These are phyloP conservation scores for Pleurotus cornucopiae DNA, from an alignment of 768 basidiomycete genomes.

Conservation along the genomic window DNA sequence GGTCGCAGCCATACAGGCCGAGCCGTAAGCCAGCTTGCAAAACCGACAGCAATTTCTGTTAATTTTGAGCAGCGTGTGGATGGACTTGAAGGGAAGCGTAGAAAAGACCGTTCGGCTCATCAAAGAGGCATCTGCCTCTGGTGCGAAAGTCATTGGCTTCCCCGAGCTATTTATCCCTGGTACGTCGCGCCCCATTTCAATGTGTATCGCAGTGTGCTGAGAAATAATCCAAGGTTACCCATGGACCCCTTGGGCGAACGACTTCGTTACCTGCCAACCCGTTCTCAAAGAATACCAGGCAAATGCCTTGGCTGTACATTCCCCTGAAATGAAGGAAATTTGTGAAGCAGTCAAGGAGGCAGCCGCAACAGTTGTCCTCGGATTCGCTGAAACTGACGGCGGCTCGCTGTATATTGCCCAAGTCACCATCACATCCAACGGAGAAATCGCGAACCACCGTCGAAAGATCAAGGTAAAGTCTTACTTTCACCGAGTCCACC, in stretches of 20 bases:
- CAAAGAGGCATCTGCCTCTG: slow-evolving; percentile 20
- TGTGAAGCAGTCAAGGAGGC: slow-evolving; percentile 23
- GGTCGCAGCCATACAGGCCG: neutral
- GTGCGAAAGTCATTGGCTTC: slow-evolving; percentile 27
- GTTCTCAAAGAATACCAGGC: slow-evolving; percentile 25
- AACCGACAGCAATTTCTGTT: neutral
- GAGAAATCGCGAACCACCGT: slow-evolving; percentile 24
- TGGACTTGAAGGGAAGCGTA: slow-evolving; percentile 19
- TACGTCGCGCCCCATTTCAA: neutral
- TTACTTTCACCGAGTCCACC: neutral
- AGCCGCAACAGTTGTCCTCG: slow-evolving; percentile 19
- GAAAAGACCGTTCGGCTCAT: slow-evolving; percentile 24
- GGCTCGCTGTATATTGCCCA: slow-evolving; percentile 22
- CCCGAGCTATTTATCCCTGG: slow-evolving; percentile 27
- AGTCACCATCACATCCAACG: slow-evolving; percentile 22
- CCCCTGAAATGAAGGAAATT: slow-evolving; percentile 27
- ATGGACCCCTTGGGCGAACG: slow-evolving; percentile 27
- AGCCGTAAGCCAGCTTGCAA: neutral
- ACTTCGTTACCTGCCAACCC: slow-evolving; percentile 19
- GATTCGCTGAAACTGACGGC: slow-evolving; percentile 25
- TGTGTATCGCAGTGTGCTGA: neutral
- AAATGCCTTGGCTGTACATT: slow-evolving; percentile 24
- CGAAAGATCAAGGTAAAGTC: slow-evolving; percentile 24
- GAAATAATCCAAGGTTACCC: slow-evolving; percentile 20
- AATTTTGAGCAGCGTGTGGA: neutral